These are phyloP conservation scores for Trifolium fragiferum DNA, from an alignment of 306 rosid genomes.

Conservation along the genomic window DNA sequence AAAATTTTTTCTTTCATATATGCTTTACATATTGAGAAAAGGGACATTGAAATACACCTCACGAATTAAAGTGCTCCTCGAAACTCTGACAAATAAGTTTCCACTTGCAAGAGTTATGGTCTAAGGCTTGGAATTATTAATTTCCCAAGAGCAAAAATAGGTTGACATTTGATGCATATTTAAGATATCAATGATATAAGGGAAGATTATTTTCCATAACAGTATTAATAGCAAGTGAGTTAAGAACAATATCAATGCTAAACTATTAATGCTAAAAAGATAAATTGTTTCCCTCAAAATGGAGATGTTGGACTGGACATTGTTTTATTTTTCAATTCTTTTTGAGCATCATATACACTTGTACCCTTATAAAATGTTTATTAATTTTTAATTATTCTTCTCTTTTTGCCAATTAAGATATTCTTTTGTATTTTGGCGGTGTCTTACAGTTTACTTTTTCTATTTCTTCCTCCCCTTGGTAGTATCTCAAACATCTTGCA, in stretches of 20 bases:
- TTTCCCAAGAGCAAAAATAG: conserved; percentile 4
- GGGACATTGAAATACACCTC: neutral
- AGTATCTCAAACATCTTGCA: conserved; percentile 97
- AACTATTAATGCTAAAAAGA: neutral
- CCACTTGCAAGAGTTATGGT: neutral
- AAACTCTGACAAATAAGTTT: conserved; percentile 24
- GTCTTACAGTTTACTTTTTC: conserved; percentile 30
- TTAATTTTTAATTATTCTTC: neutral
- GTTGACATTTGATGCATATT: conserved; percentile 3
- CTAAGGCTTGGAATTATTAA: conserved; percentile 26
- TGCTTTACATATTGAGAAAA: conserved; percentile 19
- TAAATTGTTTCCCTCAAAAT: neutral
- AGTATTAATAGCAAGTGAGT: neutral
- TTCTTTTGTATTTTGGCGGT: conserved; percentile 34
- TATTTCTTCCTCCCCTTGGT: conserved; percentile 38
- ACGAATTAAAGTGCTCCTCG: conserved; percentile 10
- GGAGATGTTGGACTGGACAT: conserved; percentile 1
- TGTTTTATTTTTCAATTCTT: neutral
- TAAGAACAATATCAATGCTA: neutral
- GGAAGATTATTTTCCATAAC: conserved; percentile 9
- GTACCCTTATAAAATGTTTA: conserved; percentile 10
- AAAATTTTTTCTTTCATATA: neutral
- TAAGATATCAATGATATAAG: neutral
- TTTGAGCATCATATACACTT: neutral
- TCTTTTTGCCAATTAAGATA: conserved; percentile 15